Evolutionary conservation across 2,329 filamentous ascomycete genomes (phyloP), one percentile per base, ranked within the genome.

Genomic region (Pseudopyricularia javanii): DNA sequence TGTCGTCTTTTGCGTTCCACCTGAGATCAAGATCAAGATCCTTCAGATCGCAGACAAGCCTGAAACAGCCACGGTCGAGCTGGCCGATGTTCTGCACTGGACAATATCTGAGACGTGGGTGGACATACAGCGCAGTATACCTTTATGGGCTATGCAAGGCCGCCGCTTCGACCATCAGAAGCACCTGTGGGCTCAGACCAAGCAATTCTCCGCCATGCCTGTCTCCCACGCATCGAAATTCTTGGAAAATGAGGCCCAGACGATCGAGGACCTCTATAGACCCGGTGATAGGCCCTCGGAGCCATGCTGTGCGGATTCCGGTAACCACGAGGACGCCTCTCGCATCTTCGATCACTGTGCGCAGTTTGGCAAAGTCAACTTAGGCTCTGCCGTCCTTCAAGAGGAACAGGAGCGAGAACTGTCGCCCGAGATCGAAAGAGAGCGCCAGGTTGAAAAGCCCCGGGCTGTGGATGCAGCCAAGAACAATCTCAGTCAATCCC

Each of bases 361-460:
- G 22, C 32, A 50, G 9, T 37, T 50, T 24, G 32, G 48, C 48
- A 12, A 22, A 8, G 30, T 50, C 8, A 37, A 26, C 32, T 24
- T 50, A 4, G 30, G 12, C 17, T 50, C 48, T 3, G 48, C 48
- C 14, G 17, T 34, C n/a, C 32, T 50, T 26, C 32, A 78, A 3
- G 82, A 87, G 59, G 85, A 88, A 54, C 82, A 88, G 57, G 84
- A 89, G 60, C 72, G 83, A 0, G 85, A 88, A 56, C 67, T 88
- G 0, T 71, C 79, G 0, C 80, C 81, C 0, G 84, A 89, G 55
- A 72, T 78, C 1, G 79, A 88, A 57, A 65, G 75, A 26, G 79
- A 88, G 58, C 67, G 72, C 1, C 66, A 85, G 49, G 57, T 79
- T 1, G 68, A 85, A 56, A 68, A 67, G 1, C 76, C 80, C 0